Evolutionary conservation across 176 grass and related monocot genomes (phyloP).

Genomic region (Cenchrus americanus): DNA sequence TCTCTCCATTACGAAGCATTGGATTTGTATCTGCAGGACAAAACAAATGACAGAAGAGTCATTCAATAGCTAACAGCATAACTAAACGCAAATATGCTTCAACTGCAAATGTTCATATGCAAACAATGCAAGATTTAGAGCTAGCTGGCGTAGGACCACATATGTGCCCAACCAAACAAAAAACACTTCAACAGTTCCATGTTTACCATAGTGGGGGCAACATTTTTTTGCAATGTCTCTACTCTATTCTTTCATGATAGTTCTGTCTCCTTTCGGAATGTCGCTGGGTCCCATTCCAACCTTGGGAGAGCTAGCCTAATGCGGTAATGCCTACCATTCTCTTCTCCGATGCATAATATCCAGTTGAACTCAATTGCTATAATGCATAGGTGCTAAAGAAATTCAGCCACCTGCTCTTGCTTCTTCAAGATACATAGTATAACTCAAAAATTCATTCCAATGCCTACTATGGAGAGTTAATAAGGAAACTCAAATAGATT

Average conservation of each 20-base stretch:
- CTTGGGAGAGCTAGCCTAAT: neutral
- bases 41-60: slow-evolving; percentile 13
- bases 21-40: slow-evolving; percentile 78
- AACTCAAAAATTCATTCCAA: neutral
- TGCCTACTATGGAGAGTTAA: neutral
- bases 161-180: neutral
- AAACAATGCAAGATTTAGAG: neutral
- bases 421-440: neutral
- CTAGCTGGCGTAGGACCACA: neutral
- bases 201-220: neutral
- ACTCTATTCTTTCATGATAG: too few relatives aligned
- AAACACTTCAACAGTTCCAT: neutral
- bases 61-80: neutral
- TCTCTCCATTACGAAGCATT: slow-evolving; percentile 98
- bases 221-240: too few relatives aligned
- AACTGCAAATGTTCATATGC: neutral
- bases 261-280: neutral
- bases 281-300: neutral
- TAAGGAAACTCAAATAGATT: neutral
- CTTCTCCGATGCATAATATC: neutral
- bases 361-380: neutral
- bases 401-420: neutral
- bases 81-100: neutral
- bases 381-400: neutral
- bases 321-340: neutral